Evolutionary conservation across 352 stramenopile genomes (phyloP).

Genomic region (Phytophthora litchii): DNA sequence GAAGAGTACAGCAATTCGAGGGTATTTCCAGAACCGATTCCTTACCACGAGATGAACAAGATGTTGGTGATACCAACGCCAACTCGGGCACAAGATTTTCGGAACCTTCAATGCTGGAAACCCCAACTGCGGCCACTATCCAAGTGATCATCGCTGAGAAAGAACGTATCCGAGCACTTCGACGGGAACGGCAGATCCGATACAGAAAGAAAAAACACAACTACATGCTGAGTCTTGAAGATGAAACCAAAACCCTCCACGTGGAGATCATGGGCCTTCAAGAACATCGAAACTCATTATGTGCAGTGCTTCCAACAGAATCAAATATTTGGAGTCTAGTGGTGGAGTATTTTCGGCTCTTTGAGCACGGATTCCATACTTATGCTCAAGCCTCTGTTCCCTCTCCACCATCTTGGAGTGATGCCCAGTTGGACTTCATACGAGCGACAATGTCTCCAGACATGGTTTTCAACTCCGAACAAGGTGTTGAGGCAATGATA

Average conservation of each 20-base stretch:
- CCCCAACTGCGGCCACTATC: background rate
- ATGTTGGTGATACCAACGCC: too few relatives aligned
- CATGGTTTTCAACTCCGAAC: constrained; percentile 7
- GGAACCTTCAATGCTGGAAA: background rate
- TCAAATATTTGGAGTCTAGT: constrained; percentile 6
- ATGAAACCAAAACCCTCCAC: background rate
- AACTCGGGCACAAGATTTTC: too few relatives aligned
- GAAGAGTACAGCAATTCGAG: too few relatives aligned
- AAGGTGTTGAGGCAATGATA: constrained; percentile 10
- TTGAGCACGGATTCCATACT: background rate
- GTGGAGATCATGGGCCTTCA: constrained; percentile 2
- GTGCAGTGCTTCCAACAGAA: background rate
- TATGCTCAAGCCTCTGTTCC: background rate
- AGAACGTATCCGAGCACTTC: constrained; percentile 2
- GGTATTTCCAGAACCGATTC: too few relatives aligned
- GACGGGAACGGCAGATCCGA: constrained; percentile 10
- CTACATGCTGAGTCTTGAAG: constrained; percentile 8
- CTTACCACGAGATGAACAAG: too few relatives aligned
- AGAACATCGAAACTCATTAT: background rate
- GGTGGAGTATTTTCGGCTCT: constrained; percentile 16
- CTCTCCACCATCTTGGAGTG: background rate
- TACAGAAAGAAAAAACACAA: constrained; percentile 21
- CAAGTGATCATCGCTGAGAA: background rate
- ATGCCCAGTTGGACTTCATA: constrained; percentile 11
- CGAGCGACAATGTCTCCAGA: constrained; percentile 6